Evolutionary conservation across 108 stramenopile species (phyloP), one percentile per base, ranked within the genome.

Genomic region (Fragilariopsis cylindrus): DNA sequence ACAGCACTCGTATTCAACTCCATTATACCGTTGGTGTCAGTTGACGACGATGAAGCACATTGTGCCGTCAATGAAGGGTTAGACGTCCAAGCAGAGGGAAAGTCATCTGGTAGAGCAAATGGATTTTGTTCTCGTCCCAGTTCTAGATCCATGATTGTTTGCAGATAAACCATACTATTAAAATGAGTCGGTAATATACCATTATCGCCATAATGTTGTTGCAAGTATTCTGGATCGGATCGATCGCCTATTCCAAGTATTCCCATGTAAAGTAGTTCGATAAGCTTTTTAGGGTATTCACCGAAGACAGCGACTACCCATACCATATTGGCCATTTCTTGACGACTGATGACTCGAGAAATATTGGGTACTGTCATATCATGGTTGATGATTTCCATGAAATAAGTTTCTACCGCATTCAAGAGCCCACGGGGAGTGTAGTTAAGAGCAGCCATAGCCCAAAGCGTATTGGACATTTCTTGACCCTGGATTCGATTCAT

Each of bases 391-490:
- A 84, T 80, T 48, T 50, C n/a, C 49, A 49, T n/a, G 45, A 70
- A 52, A 46, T 48, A 64, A 71, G 47, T 40, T 71, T 66, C 44
- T 30, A 76, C 21, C 18, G 30, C 9, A 57, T 60, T 47, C 46
- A 76, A 49, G 64, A 90, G 70, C 16, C 65, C 74, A 47, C 58
- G 65, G 47, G 81, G 72, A 47, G 60, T 78, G 48, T 77, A 75
- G 72, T 92, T 87, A 5, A 94, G 71, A 54, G 87, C 92, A 62
- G 90, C 91, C 60, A 89, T 75, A 7, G 88, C 73, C 93, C 94
- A 95, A n/a, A 92, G 67, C 7, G 88, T 49, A 66, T 95, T 95
- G 8, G 87, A 70, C 16, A 91, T 76, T 67, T 95, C 94, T 78
- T 95, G 94, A 1, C 85, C 89, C 40, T 76, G 80, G 56, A 89